phyloP scores from a whole-genome alignment of 2,329 filamentous ascomycete genomes.

The Simplicillium aogashimaense region DNA sequence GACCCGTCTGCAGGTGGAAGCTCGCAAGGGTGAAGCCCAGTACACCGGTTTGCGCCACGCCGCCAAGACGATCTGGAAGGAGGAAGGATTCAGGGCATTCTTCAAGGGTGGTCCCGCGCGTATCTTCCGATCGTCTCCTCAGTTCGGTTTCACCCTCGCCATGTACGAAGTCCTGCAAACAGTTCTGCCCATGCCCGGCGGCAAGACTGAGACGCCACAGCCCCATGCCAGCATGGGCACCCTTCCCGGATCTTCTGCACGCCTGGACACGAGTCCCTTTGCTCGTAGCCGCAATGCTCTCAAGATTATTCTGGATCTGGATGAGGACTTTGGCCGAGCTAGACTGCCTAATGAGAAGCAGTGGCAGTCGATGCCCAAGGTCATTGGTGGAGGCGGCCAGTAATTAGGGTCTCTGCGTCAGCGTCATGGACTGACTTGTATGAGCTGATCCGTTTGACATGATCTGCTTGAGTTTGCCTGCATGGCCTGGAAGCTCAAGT shows the following conservation, averaged over 20 bases:
- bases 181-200: slow-evolving; percentile 62
- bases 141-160: slow-evolving; percentile 96
- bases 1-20: slow-evolving; percentile 93
- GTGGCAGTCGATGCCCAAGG: slow-evolving; percentile 42
- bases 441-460: too few species aligned
- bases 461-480: too few species aligned
- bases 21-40: slow-evolving; percentile 81
- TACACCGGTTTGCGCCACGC: slow-evolving; percentile 86
- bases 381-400: slow-evolving; percentile 31
- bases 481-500: too few species aligned
- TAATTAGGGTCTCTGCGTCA: too few species aligned
- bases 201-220: slow-evolving; percentile 38
- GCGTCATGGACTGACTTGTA: too few species aligned
- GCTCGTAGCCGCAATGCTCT: slow-evolving; percentile 73
- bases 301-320: slow-evolving; percentile 90
- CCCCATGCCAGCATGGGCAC: slow-evolving; percentile 54
- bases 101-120: slow-evolving; percentile 97
- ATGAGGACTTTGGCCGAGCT: slow-evolving; percentile 80
- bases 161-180: slow-evolving; percentile 88
- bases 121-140: slow-evolving; percentile 88
- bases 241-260: slow-evolving; percentile 31
- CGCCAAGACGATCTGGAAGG: slow-evolving; percentile 71
- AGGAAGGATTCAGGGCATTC: slow-evolving; percentile 93
- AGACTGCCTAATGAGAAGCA: slow-evolving; percentile 45
- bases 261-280: slow-evolving; percentile 36